Base-by-base conservation (phyloP, 176 grass and related monocot genomes). In the Poa annua region DNA sequence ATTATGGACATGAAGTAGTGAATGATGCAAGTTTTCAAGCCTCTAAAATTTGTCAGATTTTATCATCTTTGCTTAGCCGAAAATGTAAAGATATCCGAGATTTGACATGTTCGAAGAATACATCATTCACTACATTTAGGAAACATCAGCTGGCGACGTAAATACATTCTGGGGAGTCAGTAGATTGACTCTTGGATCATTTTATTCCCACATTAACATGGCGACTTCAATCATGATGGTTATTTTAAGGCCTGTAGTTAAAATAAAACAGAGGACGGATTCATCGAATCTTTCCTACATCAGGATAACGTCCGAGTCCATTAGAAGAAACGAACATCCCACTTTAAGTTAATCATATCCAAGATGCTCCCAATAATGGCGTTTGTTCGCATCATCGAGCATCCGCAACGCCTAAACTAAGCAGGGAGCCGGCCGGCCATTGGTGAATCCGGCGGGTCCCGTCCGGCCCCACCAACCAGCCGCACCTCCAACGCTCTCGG, bases 311-410 rank as follows among this genome's bases (percentile, higher is more conserved):
- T 76, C 51, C 34, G 29, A 4, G 44, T 73, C 49, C 70, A 73
- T 15, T 49, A 49, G 44, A 49, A 73, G 68, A 47, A 21, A 73
- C 5, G 41, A 73, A 49, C 44, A 9, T 26, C 44, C 66, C 3
- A 66, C 25, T 50, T 54, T 50, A 50, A 50, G n/a, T 80, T 75
- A 88, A 66, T 84, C 20, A 75, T 57, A 74, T 16, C 60, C 60
- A 69, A 61, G 77, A 75, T 61, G 77, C 77, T 51, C 70, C 38
- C 29, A 85, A 81, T 88, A 85, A 84, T 80, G 11, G 51, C 70
- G 44, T 16, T 75, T 3, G 17, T 50, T 39, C 11, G 76, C 76
- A 59, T 80, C 82, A 89, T 39, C 76, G 61, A 89, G 48, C 80
- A 15, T 15, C 79, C 41, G 45, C 26, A 21, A 48, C 6, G 6